phyloP scores from a whole-genome alignment of 306 rosid genomes.

The Sechiopsis laciniata region DNA sequence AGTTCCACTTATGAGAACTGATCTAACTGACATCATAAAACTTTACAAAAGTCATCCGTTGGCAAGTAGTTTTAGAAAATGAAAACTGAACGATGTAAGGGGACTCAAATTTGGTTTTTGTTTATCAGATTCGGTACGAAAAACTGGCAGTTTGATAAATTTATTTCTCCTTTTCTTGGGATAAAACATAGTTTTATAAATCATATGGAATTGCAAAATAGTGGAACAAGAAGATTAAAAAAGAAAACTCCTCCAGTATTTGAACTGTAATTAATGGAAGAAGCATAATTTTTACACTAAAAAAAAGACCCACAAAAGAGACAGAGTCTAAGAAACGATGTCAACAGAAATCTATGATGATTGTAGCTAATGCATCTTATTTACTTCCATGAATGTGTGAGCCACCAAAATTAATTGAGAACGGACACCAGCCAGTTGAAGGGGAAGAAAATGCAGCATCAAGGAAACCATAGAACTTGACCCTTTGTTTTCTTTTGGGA shows the following conservation, averaged over 20 bases:
- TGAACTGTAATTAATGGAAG: background rate
- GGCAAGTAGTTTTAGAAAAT: background rate
- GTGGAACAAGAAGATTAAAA: background rate
- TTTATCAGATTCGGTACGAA: background rate
- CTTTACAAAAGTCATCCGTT: background rate
- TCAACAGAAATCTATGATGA: background rate
- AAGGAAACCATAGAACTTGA: too few species aligned
- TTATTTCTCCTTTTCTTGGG: background rate
- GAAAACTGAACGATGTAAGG: background rate
- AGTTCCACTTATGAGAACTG: background rate
- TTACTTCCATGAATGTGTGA: background rate
- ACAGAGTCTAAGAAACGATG: background rate
- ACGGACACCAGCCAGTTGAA: background rate
- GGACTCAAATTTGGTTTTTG: background rate
- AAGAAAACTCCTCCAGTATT: background rate
- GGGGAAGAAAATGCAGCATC: background rate
- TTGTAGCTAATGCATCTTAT: background rate
- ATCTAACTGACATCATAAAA: background rate
- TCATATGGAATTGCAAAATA: background rate
- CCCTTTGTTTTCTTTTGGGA: too few species aligned
- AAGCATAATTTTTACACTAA: background rate
- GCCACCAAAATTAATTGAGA: background rate
- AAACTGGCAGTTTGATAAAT: background rate
- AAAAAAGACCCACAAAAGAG: background rate
- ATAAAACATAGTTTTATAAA: background rate